Percentiles rank a stretch among this genome's conserved stretches.
Evolutionary conservation across 345 rosid species (phyloP).

Genomic region (Corchorus olitorius): DNA sequence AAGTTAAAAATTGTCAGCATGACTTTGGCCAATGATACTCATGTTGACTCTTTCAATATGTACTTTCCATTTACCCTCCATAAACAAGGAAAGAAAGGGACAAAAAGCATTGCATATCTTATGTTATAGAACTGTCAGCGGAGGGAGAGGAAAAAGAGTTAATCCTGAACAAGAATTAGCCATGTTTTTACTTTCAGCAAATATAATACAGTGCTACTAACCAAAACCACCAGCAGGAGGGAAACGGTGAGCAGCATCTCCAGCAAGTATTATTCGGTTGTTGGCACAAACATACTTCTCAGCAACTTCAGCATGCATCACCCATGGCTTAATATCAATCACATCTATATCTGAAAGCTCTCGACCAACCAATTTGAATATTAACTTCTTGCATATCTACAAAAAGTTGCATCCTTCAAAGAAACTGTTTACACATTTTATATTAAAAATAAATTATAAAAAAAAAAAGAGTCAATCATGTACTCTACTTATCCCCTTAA

Average conservation of each 20-base stretch:
- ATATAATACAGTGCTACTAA: slow-evolving; percentile 35
- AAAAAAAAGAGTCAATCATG: not conserved
- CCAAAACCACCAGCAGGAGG: slow-evolving; percentile 99
- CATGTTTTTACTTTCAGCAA: not conserved
- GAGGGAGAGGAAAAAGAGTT: not conserved
- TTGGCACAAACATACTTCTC: slow-evolving; percentile 63
- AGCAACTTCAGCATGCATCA: slow-evolving; percentile 98
- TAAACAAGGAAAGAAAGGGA: not conserved
- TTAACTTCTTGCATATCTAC: slow-evolving; percentile 86
- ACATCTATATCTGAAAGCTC: slow-evolving; percentile 82
- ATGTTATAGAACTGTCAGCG: not conserved
- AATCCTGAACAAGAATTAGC: not conserved
- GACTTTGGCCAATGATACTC: not conserved
- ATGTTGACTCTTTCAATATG: not conserved
- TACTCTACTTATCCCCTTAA: not conserved
- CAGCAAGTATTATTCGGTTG: slow-evolving; percentile 71
- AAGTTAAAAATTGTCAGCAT: not conserved
- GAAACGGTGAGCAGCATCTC: slow-evolving; percentile 96
- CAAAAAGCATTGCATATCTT: not conserved
- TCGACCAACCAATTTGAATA: slow-evolving; percentile 76
- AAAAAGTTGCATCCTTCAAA: slow-evolving; percentile 44
- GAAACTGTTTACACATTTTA: slow-evolving; percentile 21
- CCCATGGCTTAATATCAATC: slow-evolving; percentile 91
- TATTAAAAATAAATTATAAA: not conserved
- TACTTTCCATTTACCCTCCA: not conserved